These are phyloP conservation scores for Gossypium gossypioides DNA, from an alignment of 441 rosid genomes.

Conservation along the genomic window DNA sequence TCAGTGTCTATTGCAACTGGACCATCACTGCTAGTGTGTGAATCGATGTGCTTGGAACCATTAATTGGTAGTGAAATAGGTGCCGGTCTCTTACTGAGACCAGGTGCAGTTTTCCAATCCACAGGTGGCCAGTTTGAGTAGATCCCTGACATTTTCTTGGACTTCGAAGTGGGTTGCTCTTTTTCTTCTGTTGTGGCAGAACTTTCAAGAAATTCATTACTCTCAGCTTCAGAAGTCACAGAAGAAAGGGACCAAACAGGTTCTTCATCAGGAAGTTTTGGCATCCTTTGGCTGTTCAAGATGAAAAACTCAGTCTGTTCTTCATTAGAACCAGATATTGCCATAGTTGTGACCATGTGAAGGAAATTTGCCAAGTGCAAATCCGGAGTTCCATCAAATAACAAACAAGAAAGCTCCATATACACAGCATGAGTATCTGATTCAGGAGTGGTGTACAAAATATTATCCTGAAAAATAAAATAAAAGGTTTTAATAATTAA, in stretches of 20 bases:
- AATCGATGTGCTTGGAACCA: conserved; percentile 16
- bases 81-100: conserved; percentile 29
- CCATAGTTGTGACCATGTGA: conserved; percentile 74
- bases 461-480: conserved; percentile 48
- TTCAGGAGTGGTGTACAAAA: conserved; percentile 46
- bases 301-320: conserved; percentile 70
- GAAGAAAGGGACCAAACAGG: conserved; percentile 52
- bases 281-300: conserved; percentile 64
- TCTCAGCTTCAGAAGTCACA: conserved; percentile 8
- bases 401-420: conserved; percentile 77
- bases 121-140: conserved; percentile 59
- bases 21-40: conserved; percentile 15
- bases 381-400: conserved; percentile 60
- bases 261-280: conserved; percentile 57
- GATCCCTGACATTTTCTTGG: conserved; percentile 38
- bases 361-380: conserved; percentile 82
- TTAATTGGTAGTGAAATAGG: conserved; percentile 19
- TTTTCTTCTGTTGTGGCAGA: conserved; percentile 13
- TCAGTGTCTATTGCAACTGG: conserved; percentile 25
- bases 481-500: neutral
- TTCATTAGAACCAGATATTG: conserved; percentile 55
- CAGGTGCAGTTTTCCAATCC: conserved; percentile 62
- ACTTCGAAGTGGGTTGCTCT: conserved; percentile 22
- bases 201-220: conserved; percentile 13
- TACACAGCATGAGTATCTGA: conserved; percentile 64